Evolutionary conservation across 2,329 filamentous ascomycete genomes (phyloP), one percentile per base, ranked within the genome.

Genomic region (Epicoccum nigrum): DNA sequence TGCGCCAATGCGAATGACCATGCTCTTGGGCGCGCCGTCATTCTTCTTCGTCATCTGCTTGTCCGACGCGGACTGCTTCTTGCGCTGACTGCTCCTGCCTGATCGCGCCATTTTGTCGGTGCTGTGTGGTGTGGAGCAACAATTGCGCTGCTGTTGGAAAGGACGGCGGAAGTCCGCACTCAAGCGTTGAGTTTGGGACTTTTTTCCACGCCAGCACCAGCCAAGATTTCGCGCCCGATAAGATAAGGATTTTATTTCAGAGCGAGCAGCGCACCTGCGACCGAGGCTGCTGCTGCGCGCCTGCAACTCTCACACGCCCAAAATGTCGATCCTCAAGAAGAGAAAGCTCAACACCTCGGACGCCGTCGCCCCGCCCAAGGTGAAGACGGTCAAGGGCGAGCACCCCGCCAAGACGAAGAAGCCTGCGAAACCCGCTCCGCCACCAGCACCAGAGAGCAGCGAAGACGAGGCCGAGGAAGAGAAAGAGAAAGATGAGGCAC

Each of bases 1-100:
- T 64, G 92, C 93, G 65, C 94, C 94, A 67, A 97, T 92, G 63
- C 94, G 90, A 74, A 99, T 96, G 51, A 99, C 93, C 93, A 99
- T 97, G 72, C 89, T 95, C 81, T 97, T 97, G 27, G 94, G 94
- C 43, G 86, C 82, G 59, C 86, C 85, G 45, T 83, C 80, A 52
- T 79, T 81, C 74, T 86, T 85, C 73, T 86, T 85, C 13, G 62
- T 51, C 25, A 59, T 56, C 45, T 65, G 56, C 62, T 71, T 71
- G 56, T 72, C 69, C 34, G 56, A 40, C 4, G 51, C 60, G 16
- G 69, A 71, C 67, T 72, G 69, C 60, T 69, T 70, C 51, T 63
- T 65, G 42, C 69, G 61, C 39, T 63, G 61, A 43, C 61, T 70
- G 54, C 59, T 65, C 57, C 61, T 54, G 16, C 50, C 50, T 42